These are phyloP conservation scores for Drechslerella dactyloides DNA, from an alignment of 2,329 filamentous ascomycete species.

Conservation along the genomic window DNA sequence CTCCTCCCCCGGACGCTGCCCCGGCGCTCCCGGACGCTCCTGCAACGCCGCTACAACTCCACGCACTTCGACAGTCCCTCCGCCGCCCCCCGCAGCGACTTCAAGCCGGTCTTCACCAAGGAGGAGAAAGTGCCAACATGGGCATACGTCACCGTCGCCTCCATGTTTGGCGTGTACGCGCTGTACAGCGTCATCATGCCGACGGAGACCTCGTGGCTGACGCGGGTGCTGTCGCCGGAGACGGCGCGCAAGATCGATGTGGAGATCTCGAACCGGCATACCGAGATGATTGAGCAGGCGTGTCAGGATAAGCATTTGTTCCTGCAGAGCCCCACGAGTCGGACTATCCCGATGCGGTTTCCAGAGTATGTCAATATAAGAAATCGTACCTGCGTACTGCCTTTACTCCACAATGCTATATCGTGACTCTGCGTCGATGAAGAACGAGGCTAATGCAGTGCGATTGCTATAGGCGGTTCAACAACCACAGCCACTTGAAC, in stretches of 20 bases:
- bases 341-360: constrained; percentile 32
- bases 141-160: constrained; percentile 33
- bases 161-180: constrained; percentile 39
- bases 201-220: constrained; percentile 26
- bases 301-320: constrained; percentile 40
- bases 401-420: neutral
- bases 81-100: constrained; percentile 15
- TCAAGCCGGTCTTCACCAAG: constrained; percentile 11
- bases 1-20: constrained; percentile 33
- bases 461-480: constrained; percentile 25
- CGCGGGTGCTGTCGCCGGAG: constrained; percentile 22
- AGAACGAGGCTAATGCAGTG: constrained; percentile 9
- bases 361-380: constrained; percentile 30
- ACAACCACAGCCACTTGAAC: constrained; percentile 38
- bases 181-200: constrained; percentile 40
- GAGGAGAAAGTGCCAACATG: constrained; percentile 40
- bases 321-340: constrained; percentile 18
- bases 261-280: constrained; percentile 48
- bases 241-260: constrained; percentile 26
- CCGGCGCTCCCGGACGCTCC: constrained; percentile 24
- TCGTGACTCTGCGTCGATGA: neutral
- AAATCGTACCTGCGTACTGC: neutral
- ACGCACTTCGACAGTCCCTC: constrained; percentile 39
- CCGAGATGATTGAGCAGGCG: constrained; percentile 39
- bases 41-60: constrained; percentile 30